Conservation (phyloP, 208 protist genomes). For the Wallacemonas sp. region DNA sequence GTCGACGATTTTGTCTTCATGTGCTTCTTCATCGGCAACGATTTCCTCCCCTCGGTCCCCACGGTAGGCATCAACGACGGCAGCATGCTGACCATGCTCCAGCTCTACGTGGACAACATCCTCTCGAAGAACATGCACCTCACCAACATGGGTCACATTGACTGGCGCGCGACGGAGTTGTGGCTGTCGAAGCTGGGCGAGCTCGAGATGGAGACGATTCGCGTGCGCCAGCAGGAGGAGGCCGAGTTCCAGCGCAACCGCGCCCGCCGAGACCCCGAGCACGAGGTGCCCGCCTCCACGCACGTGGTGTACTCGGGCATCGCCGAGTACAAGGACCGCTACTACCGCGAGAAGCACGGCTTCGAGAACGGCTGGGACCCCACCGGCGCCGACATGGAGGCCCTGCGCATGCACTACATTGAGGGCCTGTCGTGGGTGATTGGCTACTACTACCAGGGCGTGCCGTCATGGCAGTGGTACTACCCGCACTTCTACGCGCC, state of each 20-base stretch:
- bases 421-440: slow-evolving; percentile 91
- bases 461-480: slow-evolving; percentile 92
- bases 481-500: slow-evolving; percentile 94
- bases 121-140: slow-evolving; percentile 74
- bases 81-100: slow-evolving; percentile 85
- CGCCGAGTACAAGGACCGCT: slow-evolving; percentile 82
- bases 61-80: slow-evolving; percentile 95
- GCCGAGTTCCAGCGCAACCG: slow-evolving; percentile 74
- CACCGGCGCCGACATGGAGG: slow-evolving; percentile 59
- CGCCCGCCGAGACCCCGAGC: slow-evolving; percentile 47
- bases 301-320: slow-evolving; percentile 46
- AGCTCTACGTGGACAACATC: slow-evolving; percentile 81
- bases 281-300: slow-evolving; percentile 56
- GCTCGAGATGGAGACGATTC: slow-evolving; percentile 76
- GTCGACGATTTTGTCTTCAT: slow-evolving; percentile 98
- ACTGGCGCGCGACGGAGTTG: slow-evolving; percentile 72
- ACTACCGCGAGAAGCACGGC: slow-evolving; percentile 86
- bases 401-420: slow-evolving; percentile 80
- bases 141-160: slow-evolving; percentile 69
- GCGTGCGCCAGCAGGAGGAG: slow-evolving; percentile 71
- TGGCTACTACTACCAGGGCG: slow-evolving; percentile 89
- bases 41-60: slow-evolving; percentile 98
- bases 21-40: slow-evolving; percentile 98
- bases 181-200: slow-evolving; percentile 77
- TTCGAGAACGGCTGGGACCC: slow-evolving; percentile 79